These are phyloP conservation scores for Calonectria leucothoes DNA, from an alignment of 2,329 filamentous ascomycete species.

Conservation along the genomic window DNA sequence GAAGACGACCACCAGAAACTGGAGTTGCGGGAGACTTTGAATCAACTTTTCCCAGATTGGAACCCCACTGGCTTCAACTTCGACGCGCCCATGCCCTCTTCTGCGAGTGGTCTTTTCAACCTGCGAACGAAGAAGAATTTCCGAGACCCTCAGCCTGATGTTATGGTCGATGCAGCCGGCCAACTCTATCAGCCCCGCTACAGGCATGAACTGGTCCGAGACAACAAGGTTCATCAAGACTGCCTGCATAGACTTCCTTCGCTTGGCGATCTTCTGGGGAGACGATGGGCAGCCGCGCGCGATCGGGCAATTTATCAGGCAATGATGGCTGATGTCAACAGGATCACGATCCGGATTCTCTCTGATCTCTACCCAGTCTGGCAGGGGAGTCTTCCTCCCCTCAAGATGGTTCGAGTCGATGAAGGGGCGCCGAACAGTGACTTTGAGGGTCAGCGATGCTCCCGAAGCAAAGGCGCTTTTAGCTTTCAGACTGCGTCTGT, in stretches of 20 bases:
- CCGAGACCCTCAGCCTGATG: constrained; percentile 10
- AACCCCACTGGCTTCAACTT: constrained; percentile 40
- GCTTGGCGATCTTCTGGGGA: constrained; percentile 32
- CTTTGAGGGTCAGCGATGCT: constrained; percentile 21
- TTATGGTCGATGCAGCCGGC: constrained; percentile 27
- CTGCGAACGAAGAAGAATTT: constrained; percentile 29
- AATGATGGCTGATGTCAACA: constrained; percentile 35
- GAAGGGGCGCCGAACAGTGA: constrained; percentile 11
- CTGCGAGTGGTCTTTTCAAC: constrained; percentile 32
- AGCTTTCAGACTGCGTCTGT: constrained; percentile 12
- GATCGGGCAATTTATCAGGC: constrained; percentile 13
- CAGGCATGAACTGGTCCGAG: constrained; percentile 30
- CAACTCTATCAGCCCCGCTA: constrained; percentile 12
- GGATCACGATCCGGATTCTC: constrained; percentile 16
- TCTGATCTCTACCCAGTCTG: neutral
- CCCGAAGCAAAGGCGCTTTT: neutral
- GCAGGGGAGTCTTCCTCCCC: neutral
- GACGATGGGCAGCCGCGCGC: neutral
- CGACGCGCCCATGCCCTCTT: constrained; percentile 44
- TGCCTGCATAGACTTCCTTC: constrained; percentile 45
- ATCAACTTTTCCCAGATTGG: constrained; percentile 43
- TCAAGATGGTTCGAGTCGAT: neutral
- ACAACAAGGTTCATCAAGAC: constrained; percentile 44
- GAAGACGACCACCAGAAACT: constrained; percentile 45
- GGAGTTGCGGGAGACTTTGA: constrained; percentile 30